Base-by-base conservation (phyloP, 495 filamentous ascomycete genomes). In the Cercophora sp. region DNA sequence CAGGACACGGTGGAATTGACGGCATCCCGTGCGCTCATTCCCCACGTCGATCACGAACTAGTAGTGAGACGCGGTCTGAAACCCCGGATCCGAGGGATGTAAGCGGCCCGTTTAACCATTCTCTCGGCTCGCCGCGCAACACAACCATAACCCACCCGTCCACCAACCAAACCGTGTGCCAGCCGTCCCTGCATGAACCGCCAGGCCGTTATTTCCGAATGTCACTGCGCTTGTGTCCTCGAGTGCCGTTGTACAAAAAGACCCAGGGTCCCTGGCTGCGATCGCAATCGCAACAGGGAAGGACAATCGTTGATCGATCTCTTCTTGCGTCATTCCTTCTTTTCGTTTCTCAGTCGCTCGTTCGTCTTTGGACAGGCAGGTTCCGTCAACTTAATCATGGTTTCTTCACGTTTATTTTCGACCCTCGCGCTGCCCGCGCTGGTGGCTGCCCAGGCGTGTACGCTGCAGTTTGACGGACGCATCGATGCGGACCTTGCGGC, bases 381-480 rank as follows among this genome's bases (percentile, higher is more conserved):
- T 32, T 16, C 16, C 39, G 23, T 19, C 11, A n/a, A 5, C 39
- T 19, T 19, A 6, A 32, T 6, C 29, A 32, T 32, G 29, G 29
- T 32, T 32, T 6, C 13, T 13, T 32, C 13, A 32, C 29, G 29
- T 6, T 32, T 32, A 13, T 32, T 32, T 32, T 32, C 13, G 29
- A 6, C 29, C 29, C 29, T 32, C n/a, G n/a, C n/a, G 29, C 29
- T 32, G 29, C 13, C 29, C 29, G 6, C 8, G 29, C 20, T 55
- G 34, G 61, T 42, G 16, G 46, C 35, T 8, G 62, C 55, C 10
- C 66, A 69, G 51, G 46, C 54, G 18, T 73, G 69, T 45, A 52
- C 50, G 0, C 52, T 73, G 18, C 64, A 68, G 54, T 71, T 73
- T 23, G 69, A 71, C 27, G 70, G 67, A 8, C 61, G 70, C 8